These are phyloP conservation scores for Colletotrichum horii DNA, from an alignment of 2,329 filamentous ascomycete species.

Conservation along the genomic window DNA sequence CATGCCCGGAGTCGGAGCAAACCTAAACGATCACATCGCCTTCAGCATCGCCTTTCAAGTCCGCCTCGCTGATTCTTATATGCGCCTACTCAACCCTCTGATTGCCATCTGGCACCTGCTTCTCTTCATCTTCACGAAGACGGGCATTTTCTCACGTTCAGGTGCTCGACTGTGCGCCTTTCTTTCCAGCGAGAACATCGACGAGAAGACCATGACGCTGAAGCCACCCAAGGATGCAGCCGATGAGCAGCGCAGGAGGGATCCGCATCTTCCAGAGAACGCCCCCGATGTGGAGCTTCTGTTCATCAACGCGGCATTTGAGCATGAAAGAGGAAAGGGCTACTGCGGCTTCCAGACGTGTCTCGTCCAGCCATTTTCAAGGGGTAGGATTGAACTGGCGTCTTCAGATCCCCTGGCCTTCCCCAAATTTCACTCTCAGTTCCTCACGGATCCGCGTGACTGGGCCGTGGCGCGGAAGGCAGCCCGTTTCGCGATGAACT, in stretches of 20 bases:
- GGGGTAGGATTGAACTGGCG: constrained; percentile 34
- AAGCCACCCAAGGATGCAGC: background rate
- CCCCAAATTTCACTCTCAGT: constrained; percentile 35
- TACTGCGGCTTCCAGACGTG: constrained; percentile 30
- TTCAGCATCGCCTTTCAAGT: constrained; percentile 31
- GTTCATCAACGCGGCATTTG: constrained; percentile 40
- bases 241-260: constrained; percentile 17
- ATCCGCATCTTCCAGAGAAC: constrained; percentile 25
- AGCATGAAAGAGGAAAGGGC: constrained; percentile 27
- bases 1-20: constrained; percentile 29
- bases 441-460: constrained; percentile 34
- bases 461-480: constrained; percentile 28
- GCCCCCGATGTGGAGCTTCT: constrained; percentile 38
- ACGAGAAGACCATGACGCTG: constrained; percentile 30
- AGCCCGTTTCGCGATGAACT: constrained; percentile 33
- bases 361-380: constrained; percentile 33
- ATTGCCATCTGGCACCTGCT: constrained; percentile 31
- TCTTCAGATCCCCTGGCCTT: constrained; percentile 37
- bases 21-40: constrained; percentile 32
- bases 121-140: constrained; percentile 31
- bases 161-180: constrained; percentile 28
- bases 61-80: constrained; percentile 27
- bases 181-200: constrained; percentile 29
- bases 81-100: constrained; percentile 24
- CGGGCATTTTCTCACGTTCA: constrained; percentile 26